Conservation (phyloP, 2,329 filamentous ascomycete genomes). For the Aspergillus fumigatus region DNA sequence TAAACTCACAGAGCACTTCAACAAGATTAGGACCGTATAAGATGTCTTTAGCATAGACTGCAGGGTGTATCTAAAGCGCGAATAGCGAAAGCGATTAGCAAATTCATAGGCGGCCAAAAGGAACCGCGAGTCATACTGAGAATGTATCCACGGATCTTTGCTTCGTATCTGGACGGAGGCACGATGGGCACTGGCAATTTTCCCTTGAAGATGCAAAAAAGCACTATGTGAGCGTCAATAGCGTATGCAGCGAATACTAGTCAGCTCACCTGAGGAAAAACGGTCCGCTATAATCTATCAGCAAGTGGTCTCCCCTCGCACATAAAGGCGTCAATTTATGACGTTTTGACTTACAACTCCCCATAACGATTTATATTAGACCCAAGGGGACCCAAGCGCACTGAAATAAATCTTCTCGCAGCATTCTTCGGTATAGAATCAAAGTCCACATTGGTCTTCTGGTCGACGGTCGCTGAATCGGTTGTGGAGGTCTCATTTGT, state of each 20-base stretch:
- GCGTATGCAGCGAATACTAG: neutral
- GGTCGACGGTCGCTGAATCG: neutral
- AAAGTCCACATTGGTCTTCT: neutral
- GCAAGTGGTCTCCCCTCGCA: neutral
- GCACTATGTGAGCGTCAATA: neutral
- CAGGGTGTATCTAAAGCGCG: constrained; percentile 41
- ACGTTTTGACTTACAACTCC: neutral
- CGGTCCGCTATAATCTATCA: neutral
- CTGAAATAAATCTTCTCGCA: neutral
- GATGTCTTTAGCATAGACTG: constrained; percentile 38
- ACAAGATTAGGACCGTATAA: constrained; percentile 35
- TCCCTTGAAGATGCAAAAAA: constrained; percentile 52
- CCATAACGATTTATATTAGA: neutral
- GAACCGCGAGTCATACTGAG: constrained; percentile 43
- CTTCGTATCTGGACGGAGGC: constrained; percentile 65
- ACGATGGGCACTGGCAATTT: constrained; percentile 65
- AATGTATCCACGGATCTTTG: constrained; percentile 68
- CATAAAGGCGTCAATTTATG: neutral
- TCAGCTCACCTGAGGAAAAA: constrained; percentile 15
- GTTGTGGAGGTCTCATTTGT: neutral
- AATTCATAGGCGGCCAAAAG: neutral
- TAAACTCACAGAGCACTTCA: constrained; percentile 48
- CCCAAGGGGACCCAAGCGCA: neutral
- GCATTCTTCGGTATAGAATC: neutral
- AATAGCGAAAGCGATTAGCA: neutral